Evolutionary conservation across 441 rosid genomes (phyloP).

Genomic region (Populus tomentosa): DNA sequence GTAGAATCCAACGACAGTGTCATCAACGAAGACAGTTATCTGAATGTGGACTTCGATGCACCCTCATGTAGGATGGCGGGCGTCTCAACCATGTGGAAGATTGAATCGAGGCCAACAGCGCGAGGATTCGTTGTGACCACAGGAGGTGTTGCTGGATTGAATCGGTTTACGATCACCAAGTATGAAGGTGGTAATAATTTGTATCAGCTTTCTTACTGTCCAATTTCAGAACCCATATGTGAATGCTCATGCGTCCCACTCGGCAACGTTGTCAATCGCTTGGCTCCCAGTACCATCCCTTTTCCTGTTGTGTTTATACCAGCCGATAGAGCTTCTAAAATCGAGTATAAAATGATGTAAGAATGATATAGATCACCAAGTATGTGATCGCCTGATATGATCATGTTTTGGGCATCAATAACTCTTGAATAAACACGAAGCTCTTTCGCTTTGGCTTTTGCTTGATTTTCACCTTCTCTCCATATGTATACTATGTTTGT

Average conservation of each 20-base stretch:
- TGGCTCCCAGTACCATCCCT: background rate
- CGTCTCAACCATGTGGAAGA: background rate
- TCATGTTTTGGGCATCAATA: no score
- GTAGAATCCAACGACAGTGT: background rate
- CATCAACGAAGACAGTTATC: background rate
- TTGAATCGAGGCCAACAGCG: background rate
- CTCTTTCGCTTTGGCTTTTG: no score
- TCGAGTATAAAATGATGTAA: background rate
- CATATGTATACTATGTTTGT: no score
- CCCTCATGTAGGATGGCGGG: background rate
- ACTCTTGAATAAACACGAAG: no score
- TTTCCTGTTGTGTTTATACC: background rate
- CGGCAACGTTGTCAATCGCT: no score
- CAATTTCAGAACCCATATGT: background rate
- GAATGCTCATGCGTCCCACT: background rate
- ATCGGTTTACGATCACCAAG: background rate
- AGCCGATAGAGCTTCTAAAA: no score
- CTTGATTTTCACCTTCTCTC: no score
- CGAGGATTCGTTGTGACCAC: background rate
- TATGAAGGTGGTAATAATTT: background rate
- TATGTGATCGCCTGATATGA: no score
- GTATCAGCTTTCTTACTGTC: background rate
- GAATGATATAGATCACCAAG: background rate
- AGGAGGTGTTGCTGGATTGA: background rate
- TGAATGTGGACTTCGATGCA: background rate